Base-by-base conservation (phyloP, 495 filamentous ascomycete species). In the Aspergillus wentii region DNA sequence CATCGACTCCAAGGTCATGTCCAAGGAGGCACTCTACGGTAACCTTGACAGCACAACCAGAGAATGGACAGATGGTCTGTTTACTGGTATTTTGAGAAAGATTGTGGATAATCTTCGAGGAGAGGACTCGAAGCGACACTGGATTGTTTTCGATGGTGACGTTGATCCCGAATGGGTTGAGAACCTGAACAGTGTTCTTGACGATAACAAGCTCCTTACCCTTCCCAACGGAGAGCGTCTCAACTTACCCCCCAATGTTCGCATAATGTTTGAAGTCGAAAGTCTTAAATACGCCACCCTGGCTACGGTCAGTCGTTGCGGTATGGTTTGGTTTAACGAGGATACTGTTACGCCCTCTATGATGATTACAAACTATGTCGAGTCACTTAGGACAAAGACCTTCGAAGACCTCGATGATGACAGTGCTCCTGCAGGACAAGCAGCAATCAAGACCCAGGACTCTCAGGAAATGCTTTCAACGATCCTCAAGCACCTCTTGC, bases 251-350 rank as follows among this genome's bases (percentile, higher is more conserved):
- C 49, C 85, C 0, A 99, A 99, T 56, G 92, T 99, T 16, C 87
- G 92, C 40, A 94, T 99, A 61, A 94, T 99, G 87, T 99, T 99
- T 45, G 92, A 99, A 66, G 92, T 99, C 17, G 94, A 97, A 66
- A 97, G 80, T n/a, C 72, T 99, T 27, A 94, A 91, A 52, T 99
- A 99, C 58, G 92, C 92, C 26, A 99, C 92, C 0, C 75, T 97
- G 27, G 92, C 92, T 26, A 99, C 92, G 26, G 92, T 99, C 50
- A 88, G 82, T 82, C 88, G 92, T 66, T 99, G 92, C 64, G 92
- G 92, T 72, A 99, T 99, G 92, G 92, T 99, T 6, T 99, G 92
- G 92, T 97, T 96, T 66, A 97, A 90, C 54, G 90, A 94, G 44
- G 94, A 99, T 52, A 97, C 88, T 13, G 89, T 99, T 27, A 90